Conservation (phyloP, 1,139 yeast genomes). For the Ashbya aceris region DNA sequence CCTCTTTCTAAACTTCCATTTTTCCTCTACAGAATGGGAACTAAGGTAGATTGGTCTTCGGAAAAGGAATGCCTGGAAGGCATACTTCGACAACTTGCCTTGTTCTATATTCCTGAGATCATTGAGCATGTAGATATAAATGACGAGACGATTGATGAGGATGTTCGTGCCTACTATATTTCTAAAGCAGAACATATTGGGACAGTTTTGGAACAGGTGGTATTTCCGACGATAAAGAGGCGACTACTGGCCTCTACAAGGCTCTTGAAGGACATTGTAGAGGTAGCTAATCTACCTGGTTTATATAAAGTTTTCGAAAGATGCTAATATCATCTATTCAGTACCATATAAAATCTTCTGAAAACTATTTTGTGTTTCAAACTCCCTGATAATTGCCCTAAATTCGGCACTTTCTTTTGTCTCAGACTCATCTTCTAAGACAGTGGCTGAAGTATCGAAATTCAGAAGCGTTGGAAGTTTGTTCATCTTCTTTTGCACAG, state of each 20-base stretch:
- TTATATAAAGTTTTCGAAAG: constrained; percentile 87
- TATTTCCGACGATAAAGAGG: constrained; percentile 61
- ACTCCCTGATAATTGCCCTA: constrained; percentile 15
- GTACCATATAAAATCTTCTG: constrained; percentile 7
- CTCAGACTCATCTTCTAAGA: constrained; percentile 8
- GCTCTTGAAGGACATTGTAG: constrained; percentile 51
- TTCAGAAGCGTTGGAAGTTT: constrained; percentile 18
- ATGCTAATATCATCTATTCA: constrained; percentile 37
- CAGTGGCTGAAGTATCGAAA: constrained; percentile 7
- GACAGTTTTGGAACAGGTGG: constrained; percentile 40
- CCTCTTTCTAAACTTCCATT: constrained; percentile 53
- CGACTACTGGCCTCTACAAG: constrained; percentile 56
- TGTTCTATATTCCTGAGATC: constrained; percentile 64
- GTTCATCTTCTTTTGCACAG: constrained; percentile 11
- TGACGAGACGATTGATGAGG: constrained; percentile 19
- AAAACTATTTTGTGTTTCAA: constrained; percentile 18
- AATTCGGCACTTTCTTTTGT: constrained; percentile 12
- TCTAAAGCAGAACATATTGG: constrained; percentile 25
- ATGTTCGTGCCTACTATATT: constrained; percentile 13
- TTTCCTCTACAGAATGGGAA: constrained; percentile 55
- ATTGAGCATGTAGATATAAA: constrained; percentile 21
- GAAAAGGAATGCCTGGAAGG: constrained; percentile 63
- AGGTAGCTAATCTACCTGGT: constrained; percentile 88
- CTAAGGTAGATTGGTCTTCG: constrained; percentile 49
- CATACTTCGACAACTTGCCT: constrained; percentile 58